These are phyloP conservation scores for Botrytis paeoniae DNA, from an alignment of 2,329 filamentous ascomycete species.

Conservation along the genomic window DNA sequence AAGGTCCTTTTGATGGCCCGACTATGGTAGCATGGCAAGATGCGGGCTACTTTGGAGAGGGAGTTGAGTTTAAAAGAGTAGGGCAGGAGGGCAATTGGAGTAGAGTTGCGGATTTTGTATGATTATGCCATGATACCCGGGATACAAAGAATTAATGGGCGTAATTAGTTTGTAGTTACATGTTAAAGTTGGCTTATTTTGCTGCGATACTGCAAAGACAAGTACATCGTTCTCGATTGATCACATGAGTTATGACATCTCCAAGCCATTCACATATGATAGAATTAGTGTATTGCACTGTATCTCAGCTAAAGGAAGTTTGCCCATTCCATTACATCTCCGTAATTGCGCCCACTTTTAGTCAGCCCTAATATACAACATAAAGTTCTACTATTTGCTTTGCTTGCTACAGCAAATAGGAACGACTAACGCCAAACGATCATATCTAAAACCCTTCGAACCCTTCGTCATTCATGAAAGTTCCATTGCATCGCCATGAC, in stretches of 20 bases:
- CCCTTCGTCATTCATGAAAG: constrained; percentile 32
- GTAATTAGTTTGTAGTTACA: not conserved
- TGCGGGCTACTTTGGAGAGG: constrained; percentile 88
- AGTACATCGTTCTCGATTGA: not conserved
- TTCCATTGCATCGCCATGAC: constrained; percentile 68
- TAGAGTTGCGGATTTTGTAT: constrained; percentile 38
- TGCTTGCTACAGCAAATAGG: constrained; percentile 15
- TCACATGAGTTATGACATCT: not conserved
- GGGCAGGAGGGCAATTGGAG: constrained; percentile 48
- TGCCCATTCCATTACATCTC: not conserved
- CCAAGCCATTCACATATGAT: not conserved
- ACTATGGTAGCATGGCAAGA: constrained; percentile 91
- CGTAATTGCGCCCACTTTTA: constrained; percentile 16
- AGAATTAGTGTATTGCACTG: not conserved
- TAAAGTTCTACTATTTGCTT: constrained; percentile 9
- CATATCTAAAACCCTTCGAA: not conserved
- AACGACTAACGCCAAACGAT: constrained; percentile 15
- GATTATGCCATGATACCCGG: constrained; percentile 22
- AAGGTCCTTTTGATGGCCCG: constrained; percentile 81
- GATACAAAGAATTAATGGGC: not conserved
- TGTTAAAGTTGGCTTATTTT: not conserved
- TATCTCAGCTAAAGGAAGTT: not conserved
- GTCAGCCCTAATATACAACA: constrained; percentile 20
- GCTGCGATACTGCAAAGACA: not conserved
- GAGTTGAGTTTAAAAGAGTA: constrained; percentile 71